Conservation (phyloP, 108 stramenopile species). For the Cylindrotheca fusiformis region DNA sequence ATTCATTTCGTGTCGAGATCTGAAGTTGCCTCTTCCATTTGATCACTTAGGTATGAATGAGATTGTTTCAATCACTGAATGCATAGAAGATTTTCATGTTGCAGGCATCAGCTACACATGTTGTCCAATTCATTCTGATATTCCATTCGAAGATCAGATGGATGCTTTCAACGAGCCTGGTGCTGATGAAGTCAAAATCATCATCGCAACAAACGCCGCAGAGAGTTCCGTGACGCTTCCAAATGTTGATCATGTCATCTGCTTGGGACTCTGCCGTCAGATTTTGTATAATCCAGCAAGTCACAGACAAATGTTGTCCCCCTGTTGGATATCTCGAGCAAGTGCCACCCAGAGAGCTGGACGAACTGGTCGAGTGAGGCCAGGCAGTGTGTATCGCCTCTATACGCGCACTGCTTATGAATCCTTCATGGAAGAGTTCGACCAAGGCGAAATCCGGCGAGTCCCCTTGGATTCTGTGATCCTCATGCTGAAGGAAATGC, state of each 20-base stretch:
- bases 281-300: slow-evolving; percentile 69
- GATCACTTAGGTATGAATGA: slow-evolving; percentile 62
- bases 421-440: slow-evolving; percentile 66
- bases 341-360: slow-evolving; percentile 94
- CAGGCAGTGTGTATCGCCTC: slow-evolving; percentile 88
- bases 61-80: slow-evolving; percentile 84
- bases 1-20: no score
- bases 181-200: slow-evolving; percentile 77
- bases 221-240: slow-evolving; percentile 96
- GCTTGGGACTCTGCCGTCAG: slow-evolving; percentile 83
- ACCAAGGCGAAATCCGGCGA: slow-evolving; percentile 75
- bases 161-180: slow-evolving; percentile 69
- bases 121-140: slow-evolving; percentile 90
- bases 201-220: slow-evolving; percentile 98
- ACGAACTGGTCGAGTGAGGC: slow-evolving; percentile 87
- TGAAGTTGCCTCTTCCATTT: not conserved
- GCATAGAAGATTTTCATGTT: slow-evolving; percentile 50
- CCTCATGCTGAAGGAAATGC: slow-evolving; percentile 69
- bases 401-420: slow-evolving; percentile 66
- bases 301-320: slow-evolving; percentile 77
- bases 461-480: slow-evolving; percentile 83
- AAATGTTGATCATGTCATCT: slow-evolving; percentile 94
- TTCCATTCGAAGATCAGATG: slow-evolving; percentile 93
- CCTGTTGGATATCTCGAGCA: slow-evolving; percentile 88
- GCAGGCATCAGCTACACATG: slow-evolving; percentile 48